A percentile compares a stretch with the other conserved stretches of the same genome.
These are phyloP conservation scores for Noccaea bulbosa DNA, from an alignment of 345 rosid species.

Conservation along the genomic window DNA sequence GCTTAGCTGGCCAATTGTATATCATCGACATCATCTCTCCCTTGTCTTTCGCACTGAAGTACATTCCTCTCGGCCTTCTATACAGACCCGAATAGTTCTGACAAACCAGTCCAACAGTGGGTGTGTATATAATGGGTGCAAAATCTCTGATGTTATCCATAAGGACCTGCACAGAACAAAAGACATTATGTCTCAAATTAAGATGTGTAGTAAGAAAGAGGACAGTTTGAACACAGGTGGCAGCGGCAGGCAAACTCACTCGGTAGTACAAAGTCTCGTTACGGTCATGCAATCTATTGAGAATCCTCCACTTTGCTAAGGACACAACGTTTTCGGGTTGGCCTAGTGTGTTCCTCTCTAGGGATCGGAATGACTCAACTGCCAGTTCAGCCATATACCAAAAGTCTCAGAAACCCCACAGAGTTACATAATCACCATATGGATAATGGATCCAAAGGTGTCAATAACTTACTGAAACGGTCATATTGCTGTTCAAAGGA, in stretches of 20 bases:
- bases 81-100: slow-evolving; percentile 96
- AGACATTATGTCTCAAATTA: no score
- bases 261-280: slow-evolving; percentile 92
- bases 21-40: slow-evolving; percentile 99
- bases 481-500: slow-evolving; percentile 89
- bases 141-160: slow-evolving; percentile 92
- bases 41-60: slow-evolving; percentile 98
- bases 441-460: slow-evolving; percentile 7
- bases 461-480: slow-evolving; percentile 78
- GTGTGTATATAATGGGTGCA: slow-evolving; percentile 94
- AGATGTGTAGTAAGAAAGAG: no score
- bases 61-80: slow-evolving; percentile 99
- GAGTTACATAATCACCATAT: not conserved
- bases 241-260: slow-evolving; percentile 51
- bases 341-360: slow-evolving; percentile 78
- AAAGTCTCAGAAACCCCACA: slow-evolving; percentile 28
- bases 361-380: slow-evolving; percentile 92
- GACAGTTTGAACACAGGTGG: not conserved
- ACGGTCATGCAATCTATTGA: slow-evolving; percentile 96
- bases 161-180: slow-evolving; percentile 69
- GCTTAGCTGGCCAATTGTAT: slow-evolving; percentile 88
- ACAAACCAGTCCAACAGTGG: slow-evolving; percentile 95
- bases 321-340: slow-evolving; percentile 68
- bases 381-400: slow-evolving; percentile 28
- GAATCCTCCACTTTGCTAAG: slow-evolving; percentile 95